Percentiles rank a stretch among this genome's conserved stretches.
Evolutionary conservation across 306 rosid species (phyloP).

Genomic region (Pyrus communis): DNA sequence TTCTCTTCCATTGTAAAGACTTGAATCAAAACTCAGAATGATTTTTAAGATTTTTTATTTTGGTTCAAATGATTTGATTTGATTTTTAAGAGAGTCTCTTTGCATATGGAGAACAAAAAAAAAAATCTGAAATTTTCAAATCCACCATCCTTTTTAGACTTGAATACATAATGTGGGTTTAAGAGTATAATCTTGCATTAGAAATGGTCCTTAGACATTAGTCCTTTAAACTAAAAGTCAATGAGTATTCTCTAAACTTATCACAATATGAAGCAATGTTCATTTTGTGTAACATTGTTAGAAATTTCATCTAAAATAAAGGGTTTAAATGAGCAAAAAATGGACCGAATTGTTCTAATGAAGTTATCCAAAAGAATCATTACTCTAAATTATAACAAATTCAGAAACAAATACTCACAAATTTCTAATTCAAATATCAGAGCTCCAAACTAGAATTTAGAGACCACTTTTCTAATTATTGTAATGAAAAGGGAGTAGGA

Average conservation of each 20-base stretch:
- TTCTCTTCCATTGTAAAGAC: not conserved
- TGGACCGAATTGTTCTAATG: not conserved
- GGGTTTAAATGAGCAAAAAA: no score
- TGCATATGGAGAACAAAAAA: not conserved
- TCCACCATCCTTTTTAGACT: not conserved
- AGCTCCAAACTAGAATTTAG: not conserved
- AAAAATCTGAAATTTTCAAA: not conserved
- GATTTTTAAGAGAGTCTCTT: not conserved
- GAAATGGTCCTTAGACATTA: not conserved
- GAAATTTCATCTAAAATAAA: no score
- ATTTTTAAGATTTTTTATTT: no score
- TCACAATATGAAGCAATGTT: no score
- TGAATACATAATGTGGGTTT: not conserved
- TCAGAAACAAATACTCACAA: no score
- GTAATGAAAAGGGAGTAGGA: not conserved
- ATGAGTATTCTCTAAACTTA: not conserved
- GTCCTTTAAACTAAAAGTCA: not conserved
- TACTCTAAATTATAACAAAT: not conserved
- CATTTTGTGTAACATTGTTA: not conserved
- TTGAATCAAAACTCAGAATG: no score
- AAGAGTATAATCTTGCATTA: not conserved
- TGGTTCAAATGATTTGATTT: no score
- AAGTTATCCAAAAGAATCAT: no score
- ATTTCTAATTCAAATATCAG: not conserved
- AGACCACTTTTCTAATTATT: no score